phyloP scores from a whole-genome alignment of 805 yeast species.

The Metschnikowia lachancei region DNA sequence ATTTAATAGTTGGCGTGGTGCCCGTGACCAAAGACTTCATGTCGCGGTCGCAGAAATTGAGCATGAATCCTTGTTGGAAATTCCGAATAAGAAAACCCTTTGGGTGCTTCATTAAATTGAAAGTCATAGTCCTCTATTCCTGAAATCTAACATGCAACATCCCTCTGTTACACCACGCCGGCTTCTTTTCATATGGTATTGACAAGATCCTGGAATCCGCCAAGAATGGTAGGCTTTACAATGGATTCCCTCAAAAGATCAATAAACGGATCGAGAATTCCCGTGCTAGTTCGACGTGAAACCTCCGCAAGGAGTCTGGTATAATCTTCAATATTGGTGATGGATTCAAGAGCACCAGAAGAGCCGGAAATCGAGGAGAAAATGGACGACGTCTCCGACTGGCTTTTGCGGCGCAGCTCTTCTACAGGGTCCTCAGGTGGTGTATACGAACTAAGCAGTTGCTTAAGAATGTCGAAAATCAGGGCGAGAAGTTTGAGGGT shows the following conservation, averaged over 20 bases:
- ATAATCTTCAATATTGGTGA: slow-evolving; percentile 34
- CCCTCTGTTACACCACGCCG: not conserved
- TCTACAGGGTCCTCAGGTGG: slow-evolving; percentile 4
- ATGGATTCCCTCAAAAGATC: slow-evolving; percentile 28
- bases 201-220: slow-evolving; percentile 31
- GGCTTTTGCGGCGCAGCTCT: slow-evolving; percentile 3
- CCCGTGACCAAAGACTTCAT: too few species aligned
- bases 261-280: slow-evolving; percentile 40
- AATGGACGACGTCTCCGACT: slow-evolving; percentile 35
- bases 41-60: too few species aligned
- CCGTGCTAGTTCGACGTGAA: slow-evolving; percentile 29
- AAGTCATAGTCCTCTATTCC: too few species aligned
- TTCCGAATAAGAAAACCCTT: too few species aligned
- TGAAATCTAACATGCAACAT: too few species aligned
- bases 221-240: slow-evolving; percentile 30
- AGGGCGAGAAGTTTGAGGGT: slow-evolving; percentile 29
- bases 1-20: too few species aligned
- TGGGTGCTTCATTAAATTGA: too few species aligned
- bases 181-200: slow-evolving; percentile 18
- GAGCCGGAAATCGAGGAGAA: slow-evolving; percentile 30
- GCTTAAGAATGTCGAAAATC: slow-evolving; percentile 27
- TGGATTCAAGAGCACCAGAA: slow-evolving; percentile 24
- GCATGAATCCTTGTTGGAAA: too few species aligned
- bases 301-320: slow-evolving; percentile 27
- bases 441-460: slow-evolving; percentile 20